Evolutionary conservation across 352 stramenopile species (phyloP).

Genomic region (Aphanomyces euteiches): DNA sequence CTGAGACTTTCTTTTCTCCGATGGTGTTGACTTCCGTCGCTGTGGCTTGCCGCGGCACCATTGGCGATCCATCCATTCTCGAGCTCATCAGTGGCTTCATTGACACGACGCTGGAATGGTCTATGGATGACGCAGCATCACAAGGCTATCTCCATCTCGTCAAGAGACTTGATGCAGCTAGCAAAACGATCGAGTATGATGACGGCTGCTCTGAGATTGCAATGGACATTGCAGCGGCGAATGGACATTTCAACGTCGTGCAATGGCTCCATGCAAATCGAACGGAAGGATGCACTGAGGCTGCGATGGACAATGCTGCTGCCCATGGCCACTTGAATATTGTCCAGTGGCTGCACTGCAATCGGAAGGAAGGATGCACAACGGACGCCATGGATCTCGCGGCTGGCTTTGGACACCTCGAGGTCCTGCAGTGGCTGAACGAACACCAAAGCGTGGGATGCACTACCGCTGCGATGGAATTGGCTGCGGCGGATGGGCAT

Average conservation of each 20-base stretch:
- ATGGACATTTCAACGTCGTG: constrained; percentile 18
- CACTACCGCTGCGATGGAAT: neutral
- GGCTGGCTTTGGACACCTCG: neutral
- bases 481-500: neutral
- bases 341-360: constrained; percentile 31
- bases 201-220: constrained; percentile 6
- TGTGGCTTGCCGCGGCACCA: neutral
- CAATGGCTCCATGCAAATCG: constrained; percentile 21
- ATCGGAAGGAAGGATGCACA: constrained; percentile 21
- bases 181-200: constrained; percentile 8
- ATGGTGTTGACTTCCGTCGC: constrained; percentile 5
- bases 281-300: constrained; percentile 11
- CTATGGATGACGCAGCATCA: constrained; percentile 18
- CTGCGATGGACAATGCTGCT: constrained; percentile 21
- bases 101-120: constrained; percentile 21
- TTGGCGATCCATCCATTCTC: constrained; percentile 11
- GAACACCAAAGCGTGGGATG: constrained; percentile 9
- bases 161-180: neutral
- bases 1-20: neutral
- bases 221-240: constrained; percentile 21
- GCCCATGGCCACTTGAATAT: constrained; percentile 25
- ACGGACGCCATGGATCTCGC: constrained; percentile 14
- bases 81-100: constrained; percentile 19
- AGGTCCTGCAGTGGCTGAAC: constrained; percentile 20
- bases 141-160: constrained; percentile 11